Base-by-base conservation (phyloP, 2,329 filamentous ascomycete genomes). In the Xylaria sp. region DNA sequence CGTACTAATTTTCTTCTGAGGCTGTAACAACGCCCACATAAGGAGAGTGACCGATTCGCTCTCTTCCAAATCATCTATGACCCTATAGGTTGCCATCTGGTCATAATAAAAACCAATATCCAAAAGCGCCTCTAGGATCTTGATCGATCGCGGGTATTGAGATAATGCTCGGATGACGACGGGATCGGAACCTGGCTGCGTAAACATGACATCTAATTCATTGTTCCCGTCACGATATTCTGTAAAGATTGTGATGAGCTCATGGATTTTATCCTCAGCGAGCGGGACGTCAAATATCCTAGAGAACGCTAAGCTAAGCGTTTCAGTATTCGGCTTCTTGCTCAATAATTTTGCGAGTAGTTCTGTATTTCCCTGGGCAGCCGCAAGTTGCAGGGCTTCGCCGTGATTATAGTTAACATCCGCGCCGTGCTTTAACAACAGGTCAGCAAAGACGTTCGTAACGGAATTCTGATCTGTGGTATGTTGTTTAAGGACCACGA, bases 1-100 rank as follows among this genome's bases (percentile, higher is more conserved):
- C 38, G 85, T 87, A 75, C 87, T 89, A 57, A 90, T 82, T 67
- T 83, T 84, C 75, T 90, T 90, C 69, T 89, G 86, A 0, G 87
- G 86, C 68, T 90, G 87, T 6, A 86, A 78, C 58, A 91, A 80
- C 0, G 87, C 83, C 89, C 89, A 91, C 57, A 85, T 79, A 7
- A 91, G 77, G 1, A 89, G 79, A 1, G 86, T 86, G 50, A 89
- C 81, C 10, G 81, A 78, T 74, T 92, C 89, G 2, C 81, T 78
- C 39, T 85, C 83, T 1, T 84, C 81, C 0, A 83, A 66, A 11
- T 83, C 80, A 0, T 83, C 78, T 62, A 85, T 77, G 1, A 87
- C 79, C 2, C 76, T 79, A 60, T 76, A 81, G 0, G 71, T 79
- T 1, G 81, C 81, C 65, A 80, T 79, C 70, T 89, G 85, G 64